Evolutionary conservation across 1,139 yeast species (phyloP).

Genomic region (Yamadazyma epiphylla): DNA sequence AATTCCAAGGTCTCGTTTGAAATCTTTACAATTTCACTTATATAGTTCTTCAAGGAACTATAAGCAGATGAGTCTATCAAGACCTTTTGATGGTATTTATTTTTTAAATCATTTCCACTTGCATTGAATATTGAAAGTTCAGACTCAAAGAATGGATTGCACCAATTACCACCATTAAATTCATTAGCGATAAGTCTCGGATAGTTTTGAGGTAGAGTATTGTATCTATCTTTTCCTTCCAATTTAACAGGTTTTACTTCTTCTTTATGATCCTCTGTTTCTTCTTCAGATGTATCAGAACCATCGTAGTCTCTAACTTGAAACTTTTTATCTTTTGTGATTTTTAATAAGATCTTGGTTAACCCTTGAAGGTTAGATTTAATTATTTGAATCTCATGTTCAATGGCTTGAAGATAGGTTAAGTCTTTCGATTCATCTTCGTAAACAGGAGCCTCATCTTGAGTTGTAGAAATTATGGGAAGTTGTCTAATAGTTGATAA

Average conservation of each 20-base stretch:
- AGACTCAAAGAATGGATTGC: conserved; percentile 57
- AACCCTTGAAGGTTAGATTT: conserved; percentile 27
- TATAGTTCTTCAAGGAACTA: conserved; percentile 30
- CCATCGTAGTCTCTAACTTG: conserved; percentile 35
- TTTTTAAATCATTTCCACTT: conserved; percentile 45
- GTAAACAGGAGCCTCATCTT: conserved; percentile 3
- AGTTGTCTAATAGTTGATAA: conserved; percentile 22
- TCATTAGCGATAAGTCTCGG: conserved; percentile 64
- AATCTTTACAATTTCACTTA: conserved; percentile 34
- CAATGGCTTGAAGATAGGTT: conserved; percentile 34
- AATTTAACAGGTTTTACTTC: conserved; percentile 15
- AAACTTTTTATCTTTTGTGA: conserved; percentile 32
- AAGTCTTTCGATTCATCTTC: conserved; percentile 8
- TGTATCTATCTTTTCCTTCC: conserved; percentile 32
- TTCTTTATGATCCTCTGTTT: conserved; percentile 32
- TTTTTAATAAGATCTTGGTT: conserved; percentile 24
- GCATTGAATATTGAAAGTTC: conserved; percentile 36
- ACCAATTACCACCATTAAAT: conserved; percentile 74
- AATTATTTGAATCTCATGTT: conserved; percentile 31
- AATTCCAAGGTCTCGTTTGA: conserved; percentile 39
- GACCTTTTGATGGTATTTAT: conserved; percentile 41
- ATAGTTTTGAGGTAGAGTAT: conserved; percentile 56
- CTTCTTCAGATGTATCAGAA: conserved; percentile 34
- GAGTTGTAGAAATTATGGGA: conserved; percentile 10
- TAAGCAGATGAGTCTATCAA: conserved; percentile 49